These are phyloP conservation scores for Castanospermum australe DNA, from an alignment of 306 rosid species.

Conservation along the genomic window DNA sequence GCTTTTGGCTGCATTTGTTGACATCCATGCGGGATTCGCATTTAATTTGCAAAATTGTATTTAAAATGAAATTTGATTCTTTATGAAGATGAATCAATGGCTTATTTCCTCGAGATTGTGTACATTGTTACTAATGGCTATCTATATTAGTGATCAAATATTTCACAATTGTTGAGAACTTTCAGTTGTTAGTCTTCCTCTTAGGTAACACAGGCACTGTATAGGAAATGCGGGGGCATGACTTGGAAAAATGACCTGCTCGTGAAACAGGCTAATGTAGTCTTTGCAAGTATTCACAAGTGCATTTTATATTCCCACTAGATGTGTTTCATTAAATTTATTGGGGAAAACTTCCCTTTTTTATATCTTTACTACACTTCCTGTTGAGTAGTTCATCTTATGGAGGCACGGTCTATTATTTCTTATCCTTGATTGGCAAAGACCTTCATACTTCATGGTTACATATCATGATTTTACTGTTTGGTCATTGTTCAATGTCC, in stretches of 20 bases:
- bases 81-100: neutral
- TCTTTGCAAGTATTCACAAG: neutral
- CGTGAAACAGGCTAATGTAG: neutral
- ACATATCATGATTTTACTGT: neutral
- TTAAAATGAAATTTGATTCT: neutral
- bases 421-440: neutral
- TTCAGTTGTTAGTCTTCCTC: neutral
- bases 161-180: neutral
- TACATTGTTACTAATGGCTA: neutral
- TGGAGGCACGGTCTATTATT: neutral
- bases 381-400: neutral
- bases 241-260: neutral
- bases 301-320: neutral
- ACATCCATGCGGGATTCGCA: neutral
- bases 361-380: constrained; percentile 1
- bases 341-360: neutral
- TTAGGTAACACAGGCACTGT: neutral
- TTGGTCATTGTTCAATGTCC: constrained; percentile 4
- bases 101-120: neutral
- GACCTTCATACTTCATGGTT: neutral
- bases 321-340: neutral
- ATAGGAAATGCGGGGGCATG: neutral
- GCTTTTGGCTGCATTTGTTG: neutral
- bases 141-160: neutral
- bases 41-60: neutral